These are phyloP conservation scores for Coemansia sp. DNA, from an alignment of 192 early-diverging fungal species.

Conservation along the genomic window DNA sequence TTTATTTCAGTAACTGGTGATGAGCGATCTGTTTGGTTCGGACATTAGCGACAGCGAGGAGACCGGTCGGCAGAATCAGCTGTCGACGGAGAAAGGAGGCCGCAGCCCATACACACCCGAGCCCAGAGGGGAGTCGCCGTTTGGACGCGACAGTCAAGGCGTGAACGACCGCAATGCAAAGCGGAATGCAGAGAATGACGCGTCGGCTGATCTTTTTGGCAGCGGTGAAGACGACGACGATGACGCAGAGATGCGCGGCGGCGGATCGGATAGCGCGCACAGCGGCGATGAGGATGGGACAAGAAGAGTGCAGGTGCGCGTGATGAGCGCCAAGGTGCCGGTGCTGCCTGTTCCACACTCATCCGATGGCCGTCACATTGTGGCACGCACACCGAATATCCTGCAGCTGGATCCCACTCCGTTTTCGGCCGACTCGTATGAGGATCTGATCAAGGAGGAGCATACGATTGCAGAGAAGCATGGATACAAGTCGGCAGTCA, in stretches of 20 bases:
- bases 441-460: slow-evolving; percentile 44
- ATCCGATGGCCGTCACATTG: slow-evolving; percentile 13
- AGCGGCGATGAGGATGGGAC: slow-evolving; percentile 14
- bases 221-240: slow-evolving; percentile 12
- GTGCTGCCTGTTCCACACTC: slow-evolving; percentile 36
- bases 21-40: slow-evolving; percentile 54
- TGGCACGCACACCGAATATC: slow-evolving; percentile 50
- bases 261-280: neutral
- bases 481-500: slow-evolving; percentile 32
- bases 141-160: slow-evolving; percentile 30
- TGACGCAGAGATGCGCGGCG: neutral
- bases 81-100: slow-evolving; percentile 4
- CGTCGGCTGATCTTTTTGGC: slow-evolving; percentile 31
- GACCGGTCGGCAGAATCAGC: neutral
- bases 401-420: slow-evolving; percentile 47
- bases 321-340: slow-evolving; percentile 39
- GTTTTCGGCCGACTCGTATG: slow-evolving; percentile 34
- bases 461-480: slow-evolving; percentile 33
- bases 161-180: neutral
- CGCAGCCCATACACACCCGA: slow-evolving; percentile 26
- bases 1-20: neutral
- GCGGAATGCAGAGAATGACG: slow-evolving; percentile 1
- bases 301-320: slow-evolving; percentile 17
- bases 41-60: slow-evolving; percentile 43
- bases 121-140: slow-evolving; percentile 20